Evolutionary conservation across 1,284 basidiomycete species (phyloP).

Genomic region (Apiotrichum gracile): DNA sequence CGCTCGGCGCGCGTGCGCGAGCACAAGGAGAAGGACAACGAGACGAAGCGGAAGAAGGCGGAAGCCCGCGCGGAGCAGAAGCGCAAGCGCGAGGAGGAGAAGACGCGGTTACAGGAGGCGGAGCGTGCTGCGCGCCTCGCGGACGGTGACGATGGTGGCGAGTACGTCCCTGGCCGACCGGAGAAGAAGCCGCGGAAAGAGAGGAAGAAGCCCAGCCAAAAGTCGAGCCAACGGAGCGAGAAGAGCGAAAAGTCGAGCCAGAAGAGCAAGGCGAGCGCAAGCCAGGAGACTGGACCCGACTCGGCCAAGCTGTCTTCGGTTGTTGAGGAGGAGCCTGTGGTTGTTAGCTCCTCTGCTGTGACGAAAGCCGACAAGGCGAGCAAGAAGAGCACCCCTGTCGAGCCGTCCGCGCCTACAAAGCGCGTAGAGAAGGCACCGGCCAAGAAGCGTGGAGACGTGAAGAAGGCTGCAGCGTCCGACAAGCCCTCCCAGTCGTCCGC

Average conservation of each 20-base stretch:
- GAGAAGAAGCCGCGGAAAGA: conserved; percentile 8
- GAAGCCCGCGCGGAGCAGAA: conserved; percentile 22
- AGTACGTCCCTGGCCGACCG: not conserved
- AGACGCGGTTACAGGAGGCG: conserved; percentile 3
- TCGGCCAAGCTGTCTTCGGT: not conserved
- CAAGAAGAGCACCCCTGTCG: too few relatives aligned
- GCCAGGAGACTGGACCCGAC: not conserved
- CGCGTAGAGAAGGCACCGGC: too few relatives aligned
- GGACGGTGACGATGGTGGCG: conserved; percentile 2
- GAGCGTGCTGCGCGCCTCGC: not conserved
- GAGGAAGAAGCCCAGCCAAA: conserved; percentile 1
- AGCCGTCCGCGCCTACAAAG: too few relatives aligned
- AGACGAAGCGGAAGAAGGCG: conserved; percentile 17
- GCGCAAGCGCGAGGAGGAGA: conserved; percentile 19
- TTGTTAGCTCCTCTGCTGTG: too few relatives aligned
- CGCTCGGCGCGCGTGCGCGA: conserved; percentile 16
- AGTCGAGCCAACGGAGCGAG: conserved; percentile 1
- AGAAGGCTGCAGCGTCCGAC: not conserved
- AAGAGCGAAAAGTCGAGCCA: not conserved
- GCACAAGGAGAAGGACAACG: conserved; percentile 12
- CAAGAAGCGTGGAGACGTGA: too few relatives aligned
- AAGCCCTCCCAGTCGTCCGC: not conserved
- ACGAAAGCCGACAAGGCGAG: too few relatives aligned
- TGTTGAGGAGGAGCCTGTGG: not conserved
- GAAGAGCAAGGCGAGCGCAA: not conserved